These are phyloP conservation scores for Magnusiomyces ingens DNA, from an alignment of 1,139 yeast species.

Conservation along the genomic window DNA sequence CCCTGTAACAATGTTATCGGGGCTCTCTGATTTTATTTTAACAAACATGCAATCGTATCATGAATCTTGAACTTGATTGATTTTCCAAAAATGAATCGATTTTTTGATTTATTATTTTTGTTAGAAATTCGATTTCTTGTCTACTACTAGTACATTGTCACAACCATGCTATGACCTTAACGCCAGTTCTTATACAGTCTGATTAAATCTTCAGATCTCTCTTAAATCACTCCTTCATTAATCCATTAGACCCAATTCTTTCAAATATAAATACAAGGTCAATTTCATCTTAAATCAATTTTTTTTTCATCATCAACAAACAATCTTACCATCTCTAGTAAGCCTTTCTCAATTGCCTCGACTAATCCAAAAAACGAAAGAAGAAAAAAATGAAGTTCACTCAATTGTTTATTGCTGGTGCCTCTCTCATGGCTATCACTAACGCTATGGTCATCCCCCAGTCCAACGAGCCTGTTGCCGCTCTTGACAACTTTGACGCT, in stretches of 20 bases:
- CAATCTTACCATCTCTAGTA: neutral
- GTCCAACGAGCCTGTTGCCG: neutral
- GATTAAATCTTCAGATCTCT: neutral
- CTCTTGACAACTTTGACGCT: neutral
- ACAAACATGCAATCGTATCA: too few relatives aligned
- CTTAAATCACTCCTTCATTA: neutral
- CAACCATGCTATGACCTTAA: too few relatives aligned
- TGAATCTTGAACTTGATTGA: too few relatives aligned
- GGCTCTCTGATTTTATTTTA: too few relatives aligned
- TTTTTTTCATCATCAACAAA: neutral
- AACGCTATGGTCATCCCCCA: neutral
- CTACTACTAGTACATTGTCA: too few relatives aligned
- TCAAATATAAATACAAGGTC: too few relatives aligned
- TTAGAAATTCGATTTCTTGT: too few relatives aligned
- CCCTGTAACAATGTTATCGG: too few relatives aligned
- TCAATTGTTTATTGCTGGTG: neutral
- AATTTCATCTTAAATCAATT: neutral
- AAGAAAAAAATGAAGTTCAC: neutral
- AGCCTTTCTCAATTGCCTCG: too few relatives aligned
- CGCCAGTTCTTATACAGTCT: neutral
- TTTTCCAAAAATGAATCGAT: too few relatives aligned
- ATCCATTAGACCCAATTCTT: neutral
- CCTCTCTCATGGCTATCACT: neutral
- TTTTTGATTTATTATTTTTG: too few relatives aligned
- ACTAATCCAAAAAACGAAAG: too few relatives aligned